Evolutionary conservation across 192 early-diverging fungal genomes (phyloP).

Genomic region (Gorgonomyces haynaldii): DNA sequence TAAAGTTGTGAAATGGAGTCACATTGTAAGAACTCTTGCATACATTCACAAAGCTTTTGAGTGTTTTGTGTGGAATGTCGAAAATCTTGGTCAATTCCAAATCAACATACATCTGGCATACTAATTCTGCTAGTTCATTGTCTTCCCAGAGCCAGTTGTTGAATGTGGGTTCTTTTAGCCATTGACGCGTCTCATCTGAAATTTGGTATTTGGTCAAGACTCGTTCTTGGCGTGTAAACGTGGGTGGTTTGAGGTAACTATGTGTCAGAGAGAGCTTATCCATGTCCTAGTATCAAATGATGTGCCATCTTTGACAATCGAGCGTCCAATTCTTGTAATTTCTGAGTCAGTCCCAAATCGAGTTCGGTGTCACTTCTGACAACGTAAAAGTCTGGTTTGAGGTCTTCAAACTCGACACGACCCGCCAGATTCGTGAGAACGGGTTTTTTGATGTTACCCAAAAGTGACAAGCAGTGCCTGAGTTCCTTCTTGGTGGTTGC

Average conservation of each 20-base stretch:
- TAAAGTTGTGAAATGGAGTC: conserved; percentile 37
- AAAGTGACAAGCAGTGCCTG: no score
- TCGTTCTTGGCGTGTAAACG: background rate
- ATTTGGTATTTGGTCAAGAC: conserved; percentile 8
- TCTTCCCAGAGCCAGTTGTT: conserved; percentile 37
- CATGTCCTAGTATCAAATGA: background rate
- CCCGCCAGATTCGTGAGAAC: no score
- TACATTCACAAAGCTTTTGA: conserved; percentile 20
- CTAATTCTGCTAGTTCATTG: conserved; percentile 23
- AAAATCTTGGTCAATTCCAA: conserved; percentile 21
- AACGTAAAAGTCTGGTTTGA: no score
- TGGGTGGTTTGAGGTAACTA: background rate
- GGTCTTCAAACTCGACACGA: no score
- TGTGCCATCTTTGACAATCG: no score
- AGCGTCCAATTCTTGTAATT: no score
- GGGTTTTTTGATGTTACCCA: no score
- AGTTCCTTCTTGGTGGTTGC: no score
- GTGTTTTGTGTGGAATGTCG: conserved; percentile 10
- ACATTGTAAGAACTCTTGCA: conserved; percentile 19
- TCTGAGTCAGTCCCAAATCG: no score
- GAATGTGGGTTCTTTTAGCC: conserved; percentile 27
- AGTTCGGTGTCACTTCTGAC: no score
- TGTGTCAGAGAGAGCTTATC: background rate
- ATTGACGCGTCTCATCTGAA: conserved; percentile 8
- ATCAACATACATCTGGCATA: conserved; percentile 31